Percentiles rank a stretch among this genome's conserved stretches.
Evolutionary conservation across 306 rosid species (phyloP).

Genomic region (Corylus americana): DNA sequence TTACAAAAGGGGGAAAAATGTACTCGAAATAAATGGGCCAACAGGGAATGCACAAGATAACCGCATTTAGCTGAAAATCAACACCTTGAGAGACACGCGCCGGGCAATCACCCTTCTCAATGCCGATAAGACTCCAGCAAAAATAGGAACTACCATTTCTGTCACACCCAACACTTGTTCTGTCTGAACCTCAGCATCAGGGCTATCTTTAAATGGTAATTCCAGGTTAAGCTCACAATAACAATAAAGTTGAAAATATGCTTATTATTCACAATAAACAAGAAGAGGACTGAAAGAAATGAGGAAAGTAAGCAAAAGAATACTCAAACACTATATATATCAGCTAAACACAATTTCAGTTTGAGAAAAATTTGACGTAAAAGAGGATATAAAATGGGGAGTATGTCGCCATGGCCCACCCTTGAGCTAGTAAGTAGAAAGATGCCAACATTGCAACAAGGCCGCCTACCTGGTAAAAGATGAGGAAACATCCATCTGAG

Average conservation of each 20-base stretch:
- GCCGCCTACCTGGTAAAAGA: constrained; percentile 79
- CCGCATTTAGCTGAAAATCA: constrained; percentile 10
- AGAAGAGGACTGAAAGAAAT: constrained; percentile 1
- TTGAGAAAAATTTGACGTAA: constrained; percentile 22
- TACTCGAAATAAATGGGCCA: constrained; percentile 27
- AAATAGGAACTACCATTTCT: constrained; percentile 73
- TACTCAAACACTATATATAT: not conserved
- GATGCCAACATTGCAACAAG: constrained; percentile 91
- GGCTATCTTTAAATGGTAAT: constrained; percentile 73
- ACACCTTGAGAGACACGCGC: constrained; percentile 93
- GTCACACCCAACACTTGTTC: constrained; percentile 70
- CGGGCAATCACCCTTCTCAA: constrained; percentile 94
- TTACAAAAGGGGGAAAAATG: constrained; percentile 7
- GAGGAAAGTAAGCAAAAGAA: constrained; percentile 13
- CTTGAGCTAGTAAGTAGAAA: constrained; percentile 84
- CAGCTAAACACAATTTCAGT: constrained; percentile 7
- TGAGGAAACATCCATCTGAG: constrained; percentile 33
- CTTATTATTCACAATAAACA: not conserved
- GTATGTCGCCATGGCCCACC: constrained; percentile 86
- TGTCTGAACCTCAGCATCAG: constrained; percentile 56
- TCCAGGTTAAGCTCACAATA: constrained; percentile 66
- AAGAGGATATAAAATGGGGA: constrained; percentile 93
- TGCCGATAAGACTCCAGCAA: constrained; percentile 87
- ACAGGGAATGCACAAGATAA: constrained; percentile 11
- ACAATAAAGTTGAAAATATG: constrained; percentile 7